Conservation (phyloP, 1,284 basidiomycete species). For the Cutaneotrichosporon sp. region DNA sequence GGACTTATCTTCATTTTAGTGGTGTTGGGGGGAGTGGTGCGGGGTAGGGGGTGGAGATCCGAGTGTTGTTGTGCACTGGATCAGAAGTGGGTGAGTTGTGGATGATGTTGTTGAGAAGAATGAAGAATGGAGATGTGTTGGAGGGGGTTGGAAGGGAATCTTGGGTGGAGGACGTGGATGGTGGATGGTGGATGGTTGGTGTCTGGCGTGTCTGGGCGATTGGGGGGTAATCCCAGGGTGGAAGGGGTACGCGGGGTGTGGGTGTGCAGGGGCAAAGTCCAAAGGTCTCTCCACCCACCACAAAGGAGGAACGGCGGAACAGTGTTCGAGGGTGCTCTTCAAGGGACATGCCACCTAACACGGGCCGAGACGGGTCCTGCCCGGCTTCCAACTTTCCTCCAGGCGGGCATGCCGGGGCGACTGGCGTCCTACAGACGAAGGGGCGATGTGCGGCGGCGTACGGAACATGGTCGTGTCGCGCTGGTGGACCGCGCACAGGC, state of each 20-base stretch:
- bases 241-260: neutral
- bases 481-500: too few relatives aligned
- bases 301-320: neutral
- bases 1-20: slow-evolving; percentile 46
- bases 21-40: slow-evolving; percentile 2
- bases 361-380: neutral
- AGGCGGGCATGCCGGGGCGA: too few relatives aligned
- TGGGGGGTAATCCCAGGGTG: neutral
- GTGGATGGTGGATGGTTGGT: neutral
- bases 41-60: slow-evolving; percentile 4
- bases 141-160: too few relatives aligned
- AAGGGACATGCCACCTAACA: neutral
- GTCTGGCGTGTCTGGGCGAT: neutral
- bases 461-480: too few relatives aligned
- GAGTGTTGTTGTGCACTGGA: neutral
- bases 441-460: too few relatives aligned
- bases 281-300: too few relatives aligned
- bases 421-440: too few relatives aligned
- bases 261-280: neutral
- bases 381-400: too few relatives aligned
- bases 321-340: neutral
- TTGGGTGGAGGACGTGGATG: neutral
- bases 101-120: neutral
- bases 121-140: too few relatives aligned
- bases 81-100: too few relatives aligned